Evolutionary conservation across 2,329 filamentous ascomycete species (phyloP), one percentile per base, ranked within the genome.

Genomic region (Fusarium musae): DNA sequence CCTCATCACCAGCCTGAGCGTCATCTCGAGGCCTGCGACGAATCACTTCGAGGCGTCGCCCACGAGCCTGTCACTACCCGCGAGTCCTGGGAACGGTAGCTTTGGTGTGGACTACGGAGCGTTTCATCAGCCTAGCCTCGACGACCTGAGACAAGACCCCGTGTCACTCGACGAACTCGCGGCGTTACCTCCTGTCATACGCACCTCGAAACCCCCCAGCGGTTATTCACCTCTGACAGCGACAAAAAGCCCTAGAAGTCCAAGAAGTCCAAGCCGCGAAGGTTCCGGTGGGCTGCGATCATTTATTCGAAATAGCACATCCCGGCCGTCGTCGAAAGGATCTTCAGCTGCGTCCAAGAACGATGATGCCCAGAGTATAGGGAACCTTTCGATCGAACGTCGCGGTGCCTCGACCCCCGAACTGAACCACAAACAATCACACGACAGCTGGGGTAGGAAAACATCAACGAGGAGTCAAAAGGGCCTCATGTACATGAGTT

Each of bases 181-280:
- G 36, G 90, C 90, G 28, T 84, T 85, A 53, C 84, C 94, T 17
- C 94, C 95, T 23, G 89, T 96, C 61, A 89, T 97, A 76, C 91
- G 92, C 72, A 97, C 95, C 37, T 90, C 94, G 37, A 95, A 95
- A 80, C 92, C 92, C 12, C 93, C 93, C 1, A 94, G 93, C 57
- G 93, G 93, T 60, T 90, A 91, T 77, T 95, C 93, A 15, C 84
- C 91, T 23, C 83, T 93, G 58, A 94, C 92, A n/a, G 89, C 91
- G 1, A 87, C 87, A 66, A 90, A 87, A 75, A 88, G 83, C 21
- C 85, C 86, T 26, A 72, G 69, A 39, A 75, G 73, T 3, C 87
- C 86, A 66, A 89, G 86, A 70, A 89, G 84, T 34, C 85, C 86
- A 26, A 82, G 83, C 59, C 85, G 85, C 68, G 88, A 88, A 36